Conservation (phyloP, 306 rosid genomes). For the Nissolia schottii region DNA sequence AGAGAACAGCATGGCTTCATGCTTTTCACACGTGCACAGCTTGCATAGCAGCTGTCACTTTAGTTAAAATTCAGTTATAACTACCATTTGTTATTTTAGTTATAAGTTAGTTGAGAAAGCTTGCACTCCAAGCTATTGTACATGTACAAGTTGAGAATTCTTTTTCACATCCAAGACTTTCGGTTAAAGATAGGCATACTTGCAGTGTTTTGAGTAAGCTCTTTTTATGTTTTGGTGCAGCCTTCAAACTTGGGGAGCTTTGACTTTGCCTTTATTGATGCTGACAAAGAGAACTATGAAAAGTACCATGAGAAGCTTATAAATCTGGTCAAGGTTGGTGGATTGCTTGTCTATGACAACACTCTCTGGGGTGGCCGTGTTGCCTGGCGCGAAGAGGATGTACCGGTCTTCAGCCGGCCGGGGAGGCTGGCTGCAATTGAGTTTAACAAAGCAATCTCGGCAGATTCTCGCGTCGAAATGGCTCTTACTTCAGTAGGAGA, state of each 20-base stretch:
- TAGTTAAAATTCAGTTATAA: too few species aligned
- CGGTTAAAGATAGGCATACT: too few species aligned
- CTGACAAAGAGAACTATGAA: constrained; percentile 38
- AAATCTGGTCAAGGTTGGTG: constrained; percentile 44
- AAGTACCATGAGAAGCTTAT: constrained; percentile 47
- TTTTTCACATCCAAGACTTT: too few species aligned
- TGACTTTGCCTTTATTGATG: constrained; percentile 50
- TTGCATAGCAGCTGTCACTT: too few species aligned
- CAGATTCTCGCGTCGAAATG: constrained; percentile 34
- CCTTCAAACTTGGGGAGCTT: constrained; percentile 26
- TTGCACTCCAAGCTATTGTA: too few species aligned
- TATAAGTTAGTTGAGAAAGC: too few species aligned
- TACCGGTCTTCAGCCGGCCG: constrained; percentile 10
- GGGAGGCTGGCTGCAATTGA: not conserved
- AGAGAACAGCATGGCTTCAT: too few species aligned
- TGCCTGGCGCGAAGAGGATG: constrained; percentile 34
- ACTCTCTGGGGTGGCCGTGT: constrained; percentile 43
- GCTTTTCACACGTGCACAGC: too few species aligned
- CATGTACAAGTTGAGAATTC: too few species aligned
- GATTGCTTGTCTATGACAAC: constrained; percentile 42
- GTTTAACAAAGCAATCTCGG: constrained; percentile 26
- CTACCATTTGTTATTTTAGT: too few species aligned
- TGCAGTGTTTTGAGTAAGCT: constrained; percentile 23
- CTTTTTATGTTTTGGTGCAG: constrained; percentile 9
- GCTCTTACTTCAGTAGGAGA: constrained; percentile 37